Conservation (phyloP, 176 grass and related monocot genomes). For the Aegilops sharonensis region DNA sequence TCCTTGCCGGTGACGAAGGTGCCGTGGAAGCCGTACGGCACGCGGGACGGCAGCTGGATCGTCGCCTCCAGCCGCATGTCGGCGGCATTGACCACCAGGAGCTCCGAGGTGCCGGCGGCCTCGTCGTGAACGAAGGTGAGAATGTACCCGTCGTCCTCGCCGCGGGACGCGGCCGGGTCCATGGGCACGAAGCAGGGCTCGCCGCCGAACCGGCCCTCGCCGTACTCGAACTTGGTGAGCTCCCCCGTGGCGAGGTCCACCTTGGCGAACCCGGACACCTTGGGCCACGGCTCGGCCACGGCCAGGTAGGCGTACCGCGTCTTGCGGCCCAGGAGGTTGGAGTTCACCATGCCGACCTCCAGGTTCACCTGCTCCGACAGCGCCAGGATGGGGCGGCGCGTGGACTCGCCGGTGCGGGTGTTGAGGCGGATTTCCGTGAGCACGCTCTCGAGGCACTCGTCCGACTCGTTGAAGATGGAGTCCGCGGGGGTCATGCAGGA, state of each 20-base stretch:
- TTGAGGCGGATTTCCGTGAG: slow-evolving; percentile 92
- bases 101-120: slow-evolving; percentile 57
- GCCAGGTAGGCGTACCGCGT: slow-evolving; percentile 82
- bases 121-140: slow-evolving; percentile 87
- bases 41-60: slow-evolving; percentile 79
- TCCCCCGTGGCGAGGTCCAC: slow-evolving; percentile 74
- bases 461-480: slow-evolving; percentile 94
- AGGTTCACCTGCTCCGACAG: slow-evolving; percentile 65
- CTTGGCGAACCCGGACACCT: slow-evolving; percentile 93
- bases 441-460: slow-evolving; percentile 66
- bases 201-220: slow-evolving; percentile 65
- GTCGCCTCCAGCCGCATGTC: slow-evolving; percentile 83
- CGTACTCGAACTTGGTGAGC: slow-evolving; percentile 69
- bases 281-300: slow-evolving; percentile 93
- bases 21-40: slow-evolving; percentile 93
- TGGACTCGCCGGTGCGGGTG: slow-evolving; percentile 61
- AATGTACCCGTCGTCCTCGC: slow-evolving; percentile 86
- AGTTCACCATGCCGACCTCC: slow-evolving; percentile 93
- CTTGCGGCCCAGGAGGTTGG: slow-evolving; percentile 65
- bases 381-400: slow-evolving; percentile 55
- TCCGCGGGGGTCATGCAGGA: slow-evolving; percentile 96
- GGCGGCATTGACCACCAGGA: slow-evolving; percentile 70
- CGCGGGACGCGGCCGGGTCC: slow-evolving; percentile 26
- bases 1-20: slow-evolving; percentile 65
- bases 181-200: slow-evolving; percentile 88